Percentiles rank a stretch among this genome's conserved stretches.
Conservation (phyloP, 208 protist species). For the Wallacemonas collosoma region DNA sequence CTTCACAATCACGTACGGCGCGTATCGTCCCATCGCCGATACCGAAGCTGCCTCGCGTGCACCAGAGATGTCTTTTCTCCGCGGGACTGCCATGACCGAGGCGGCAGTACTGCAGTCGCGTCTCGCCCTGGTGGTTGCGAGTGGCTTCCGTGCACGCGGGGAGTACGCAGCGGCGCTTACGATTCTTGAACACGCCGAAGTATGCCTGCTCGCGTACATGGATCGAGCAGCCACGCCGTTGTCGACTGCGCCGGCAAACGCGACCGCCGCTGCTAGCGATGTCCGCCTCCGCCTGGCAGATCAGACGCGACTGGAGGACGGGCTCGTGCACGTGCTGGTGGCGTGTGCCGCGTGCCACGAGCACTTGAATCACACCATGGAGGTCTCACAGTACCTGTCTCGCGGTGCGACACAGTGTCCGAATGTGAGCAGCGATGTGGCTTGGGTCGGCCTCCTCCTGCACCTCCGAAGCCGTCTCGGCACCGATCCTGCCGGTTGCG, state of each 20-base stretch:
- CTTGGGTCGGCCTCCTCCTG: conserved; percentile 63
- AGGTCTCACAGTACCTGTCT: conserved; percentile 3
- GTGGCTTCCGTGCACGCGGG: conserved; percentile 27
- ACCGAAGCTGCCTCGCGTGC: not conserved
- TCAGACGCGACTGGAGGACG: conserved; percentile 4
- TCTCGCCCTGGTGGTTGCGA: conserved; percentile 36
- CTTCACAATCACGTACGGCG: conserved; percentile 17
- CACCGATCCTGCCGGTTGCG: not conserved
- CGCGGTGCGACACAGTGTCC: conserved; percentile 8
- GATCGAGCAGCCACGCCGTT: not conserved
- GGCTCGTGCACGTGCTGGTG: conserved; percentile 11
- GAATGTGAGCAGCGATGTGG: conserved; percentile 34
- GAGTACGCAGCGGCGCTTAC: conserved; percentile 26
- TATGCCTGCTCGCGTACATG: not conserved
- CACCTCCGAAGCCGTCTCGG: conserved; percentile 43
- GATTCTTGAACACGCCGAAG: conserved; percentile 25
- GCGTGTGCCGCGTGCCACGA: conserved; percentile 7
- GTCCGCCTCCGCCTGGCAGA: not conserved
- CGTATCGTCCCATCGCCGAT: not conserved
- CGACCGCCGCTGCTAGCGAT: too few species aligned
- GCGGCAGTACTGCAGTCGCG: not conserved
- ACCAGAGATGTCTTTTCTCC: not conserved
- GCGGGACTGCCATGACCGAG: not conserved
- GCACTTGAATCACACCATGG: not conserved
- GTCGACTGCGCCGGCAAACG: too few species aligned